These are phyloP conservation scores for Protomyces macrosporus DNA, from an alignment of 1,139 yeast genomes.

Conservation along the genomic window DNA sequence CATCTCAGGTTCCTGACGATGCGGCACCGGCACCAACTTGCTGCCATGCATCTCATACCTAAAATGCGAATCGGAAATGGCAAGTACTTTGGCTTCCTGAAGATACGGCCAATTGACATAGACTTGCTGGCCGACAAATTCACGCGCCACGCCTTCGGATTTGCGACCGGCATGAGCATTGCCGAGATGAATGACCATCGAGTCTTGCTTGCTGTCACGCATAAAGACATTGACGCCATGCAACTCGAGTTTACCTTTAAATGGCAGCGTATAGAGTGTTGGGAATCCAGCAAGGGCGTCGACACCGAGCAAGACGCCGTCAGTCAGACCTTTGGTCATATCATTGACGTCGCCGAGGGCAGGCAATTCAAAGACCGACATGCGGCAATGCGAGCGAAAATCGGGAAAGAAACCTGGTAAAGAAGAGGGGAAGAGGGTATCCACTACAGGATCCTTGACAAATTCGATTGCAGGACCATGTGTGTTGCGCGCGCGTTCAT, in stretches of 20 bases:
- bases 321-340: slow-evolving; percentile 54
- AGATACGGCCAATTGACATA: slow-evolving; percentile 87
- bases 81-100: slow-evolving; percentile 68
- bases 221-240: slow-evolving; percentile 76
- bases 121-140: slow-evolving; percentile 55
- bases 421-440: slow-evolving; percentile 67
- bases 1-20: slow-evolving; percentile 46
- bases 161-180: slow-evolving; percentile 51
- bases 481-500: slow-evolving; percentile 66
- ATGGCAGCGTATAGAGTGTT: slow-evolving; percentile 64
- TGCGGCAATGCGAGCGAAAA: slow-evolving; percentile 69
- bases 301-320: slow-evolving; percentile 65
- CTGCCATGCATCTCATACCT: slow-evolving; percentile 43
- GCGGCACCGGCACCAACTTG: slow-evolving; percentile 42
- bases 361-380: slow-evolving; percentile 52
- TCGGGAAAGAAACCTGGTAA: slow-evolving; percentile 73
- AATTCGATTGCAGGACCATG: slow-evolving; percentile 67
- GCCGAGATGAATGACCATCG: slow-evolving; percentile 61
- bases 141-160: slow-evolving; percentile 50
- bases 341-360: slow-evolving; percentile 44
- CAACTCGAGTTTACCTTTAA: slow-evolving; percentile 47
- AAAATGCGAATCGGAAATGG: slow-evolving; percentile 54
- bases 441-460: slow-evolving; percentile 70
- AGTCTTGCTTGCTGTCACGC: slow-evolving; percentile 75
- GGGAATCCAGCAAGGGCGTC: slow-evolving; percentile 88